Base-by-base conservation (phyloP, 768 basidiomycete species). In the Chalciporus piperatus region DNA sequence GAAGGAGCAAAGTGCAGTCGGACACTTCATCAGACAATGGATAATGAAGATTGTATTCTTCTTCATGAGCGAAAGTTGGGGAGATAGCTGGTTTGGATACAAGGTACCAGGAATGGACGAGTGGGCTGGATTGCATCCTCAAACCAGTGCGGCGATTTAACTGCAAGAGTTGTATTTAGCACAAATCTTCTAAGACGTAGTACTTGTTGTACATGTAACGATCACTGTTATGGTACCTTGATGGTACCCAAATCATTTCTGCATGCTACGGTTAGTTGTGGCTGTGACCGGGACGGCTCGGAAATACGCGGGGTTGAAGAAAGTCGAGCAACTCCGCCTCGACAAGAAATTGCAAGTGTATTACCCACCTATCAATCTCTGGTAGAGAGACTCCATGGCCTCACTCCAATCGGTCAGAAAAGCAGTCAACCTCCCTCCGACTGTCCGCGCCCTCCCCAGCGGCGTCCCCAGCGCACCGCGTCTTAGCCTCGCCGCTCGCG, bases 341-440 rank as follows among this genome's bases (percentile, higher is more conserved):
- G 33, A 38, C 25, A 40, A 52, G 56, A 54, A 48, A 27, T 51
- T 41, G 42, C 62, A 54, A 57, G 50, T 37, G 9, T 19, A 9
- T 47, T 19, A 48, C 32, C 9, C 23, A 27, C 37, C 33, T 28
- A 11, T 39, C 39, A 48, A 49, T 30, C 40, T 28, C 44, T 50
- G 33, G 37, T 37, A 51, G 40, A 39, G 33, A 39, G 25, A 30
- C 45, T 37, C 25, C 33, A 88, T 88, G 84, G 82, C 85, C 67
- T 74, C 84, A 60, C 75, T 86, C 69, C 79, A 84, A 67, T 83
- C 79, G 75, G 76, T 82, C 62, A 89, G 85, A 85, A 92, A 85
- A 74, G 86, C 87, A 57, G 75, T 92, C 63, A 90, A 83, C 70
- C 74, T 96, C 57, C 71, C 87, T 30, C 90, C 93, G 51, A 91